These are phyloP conservation scores for Phytopythium boreale DNA, from an alignment of 352 stramenopile species.

Conservation along the genomic window DNA sequence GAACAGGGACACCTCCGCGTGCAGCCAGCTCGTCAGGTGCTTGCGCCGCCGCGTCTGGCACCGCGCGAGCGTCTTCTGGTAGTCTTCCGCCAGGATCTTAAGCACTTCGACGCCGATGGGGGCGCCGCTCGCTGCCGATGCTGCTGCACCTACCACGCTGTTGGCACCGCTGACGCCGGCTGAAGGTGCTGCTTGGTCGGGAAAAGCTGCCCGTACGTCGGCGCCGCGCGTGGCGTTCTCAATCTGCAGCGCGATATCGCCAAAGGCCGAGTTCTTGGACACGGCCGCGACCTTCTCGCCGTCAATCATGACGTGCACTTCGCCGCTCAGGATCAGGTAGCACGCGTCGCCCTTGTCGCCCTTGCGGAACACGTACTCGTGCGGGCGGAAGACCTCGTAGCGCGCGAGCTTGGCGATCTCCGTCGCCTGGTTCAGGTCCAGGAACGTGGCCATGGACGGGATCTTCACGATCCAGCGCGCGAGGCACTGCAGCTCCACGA, in stretches of 20 bases:
- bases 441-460: conserved; percentile 57
- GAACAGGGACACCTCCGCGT: conserved; percentile 63
- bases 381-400: conserved; percentile 46
- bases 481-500: conserved; percentile 70
- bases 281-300: conserved; percentile 49
- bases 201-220: conserved; percentile 45
- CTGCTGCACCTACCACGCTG: too few species aligned
- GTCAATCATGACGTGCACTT: conserved; percentile 69
- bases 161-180: too few species aligned
- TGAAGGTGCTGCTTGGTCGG: too few species aligned
- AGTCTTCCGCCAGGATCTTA: conserved; percentile 68
- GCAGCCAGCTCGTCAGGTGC: conserved; percentile 63
- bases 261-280: conserved; percentile 62
- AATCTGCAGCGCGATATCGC: conserved; percentile 65
- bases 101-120: conserved; percentile 49
- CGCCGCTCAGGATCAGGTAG: conserved; percentile 58
- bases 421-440: conserved; percentile 63
- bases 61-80: conserved; percentile 63
- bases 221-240: conserved; percentile 70
- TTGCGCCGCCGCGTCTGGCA: conserved; percentile 65
- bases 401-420: conserved; percentile 67
- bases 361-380: conserved; percentile 61
- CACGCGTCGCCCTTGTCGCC: conserved; percentile 61
- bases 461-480: conserved; percentile 78
- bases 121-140: conserved; percentile 2